Evolutionary conservation across 2,329 filamentous ascomycete species (phyloP), one percentile per base, ranked within the genome.

Genomic region (Cladorrhinum sp.): DNA sequence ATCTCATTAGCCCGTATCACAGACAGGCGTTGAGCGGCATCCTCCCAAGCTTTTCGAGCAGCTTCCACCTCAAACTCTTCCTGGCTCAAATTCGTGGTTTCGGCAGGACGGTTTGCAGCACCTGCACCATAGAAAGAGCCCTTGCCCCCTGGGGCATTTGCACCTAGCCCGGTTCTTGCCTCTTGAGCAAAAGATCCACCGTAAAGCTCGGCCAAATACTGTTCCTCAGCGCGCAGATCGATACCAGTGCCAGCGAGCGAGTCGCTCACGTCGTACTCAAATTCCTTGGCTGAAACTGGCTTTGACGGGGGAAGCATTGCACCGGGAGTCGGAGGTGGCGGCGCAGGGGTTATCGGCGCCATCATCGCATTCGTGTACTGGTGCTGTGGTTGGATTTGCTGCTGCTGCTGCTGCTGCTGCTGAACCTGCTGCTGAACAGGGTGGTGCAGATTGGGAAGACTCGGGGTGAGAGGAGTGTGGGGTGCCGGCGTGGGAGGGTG

Each of bases 181-280:
- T 86, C 78, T 57, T 73, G 68, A 23, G 69, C 66, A 57, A 72
- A 76, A 58, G 73, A 69, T 58, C 79, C 75, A 50, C 84, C 82
- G 70, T 86, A 88, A 60, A 86, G 79, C 62, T 86, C 86, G 50
- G 91, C 87, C 73, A 95, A 81, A 66, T 86, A 90, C 68, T 92
- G 90, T 70, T 96, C 91, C 73, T 96, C 93, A 65, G 92, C 92
- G 61, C 89, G 87, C 52, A 96, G 76, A 77, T 96, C 91, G 65
- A 97, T 92, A 55, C 92, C 92, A 16, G 92, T 94, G 18, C 90
- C 91, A 18, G 88, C 88, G 58, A 96, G 76, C 55, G 92, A 90
- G 76, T 97, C 93, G 66, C 89, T 91, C 51, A 93, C 83, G 69
- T 96, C 91, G 68, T 93, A 86, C 60, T 84, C 78, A 59, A 81